These are phyloP conservation scores for Teunomyces tritomae DNA, from an alignment of 805 yeast species.

Conservation along the genomic window DNA sequence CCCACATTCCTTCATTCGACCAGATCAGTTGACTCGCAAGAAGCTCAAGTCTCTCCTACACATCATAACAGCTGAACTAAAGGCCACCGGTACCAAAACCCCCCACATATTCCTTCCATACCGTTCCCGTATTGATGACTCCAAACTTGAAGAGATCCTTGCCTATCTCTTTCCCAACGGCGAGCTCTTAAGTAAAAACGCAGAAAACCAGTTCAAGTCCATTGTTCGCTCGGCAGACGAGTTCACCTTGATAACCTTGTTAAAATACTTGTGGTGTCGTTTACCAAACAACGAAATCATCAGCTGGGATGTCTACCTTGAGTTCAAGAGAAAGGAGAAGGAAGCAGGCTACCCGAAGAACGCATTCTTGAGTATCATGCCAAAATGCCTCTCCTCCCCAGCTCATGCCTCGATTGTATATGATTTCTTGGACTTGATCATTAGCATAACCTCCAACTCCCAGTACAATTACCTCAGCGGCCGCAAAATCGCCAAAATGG, in stretches of 20 bases:
- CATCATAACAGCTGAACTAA: conserved; percentile 67
- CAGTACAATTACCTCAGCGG: conserved; percentile 77
- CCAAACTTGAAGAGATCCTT: conserved; percentile 55
- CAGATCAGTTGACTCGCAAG: conserved; percentile 54
- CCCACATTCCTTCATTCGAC: conserved; percentile 9
- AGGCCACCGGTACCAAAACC: conserved; percentile 64
- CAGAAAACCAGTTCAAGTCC: conserved; percentile 37
- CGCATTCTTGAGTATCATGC: conserved; percentile 80
- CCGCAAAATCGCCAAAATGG: conserved; percentile 73
- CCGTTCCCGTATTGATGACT: conserved; percentile 65
- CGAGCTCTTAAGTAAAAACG: conserved; percentile 31
- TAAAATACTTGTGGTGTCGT: conserved; percentile 86
- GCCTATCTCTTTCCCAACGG: conserved; percentile 60
- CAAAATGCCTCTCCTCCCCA: conserved; percentile 75
- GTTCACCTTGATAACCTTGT: conserved; percentile 66
- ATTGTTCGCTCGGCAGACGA: conserved; percentile 54
- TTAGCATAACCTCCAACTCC: conserved; percentile 74
- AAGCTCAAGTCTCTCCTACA: conserved; percentile 68
- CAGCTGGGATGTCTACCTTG: conserved; percentile 81
- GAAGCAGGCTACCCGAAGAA: conserved; percentile 65
- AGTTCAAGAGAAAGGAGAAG: conserved; percentile 62
- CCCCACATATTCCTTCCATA: conserved; percentile 78
- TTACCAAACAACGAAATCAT: conserved; percentile 75
- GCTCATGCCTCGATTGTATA: conserved; percentile 88
- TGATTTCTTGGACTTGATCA: conserved; percentile 79